phyloP scores from a whole-genome alignment of 2,329 filamentous ascomycete genomes.

The Magnaporthiopsis incrustans region DNA sequence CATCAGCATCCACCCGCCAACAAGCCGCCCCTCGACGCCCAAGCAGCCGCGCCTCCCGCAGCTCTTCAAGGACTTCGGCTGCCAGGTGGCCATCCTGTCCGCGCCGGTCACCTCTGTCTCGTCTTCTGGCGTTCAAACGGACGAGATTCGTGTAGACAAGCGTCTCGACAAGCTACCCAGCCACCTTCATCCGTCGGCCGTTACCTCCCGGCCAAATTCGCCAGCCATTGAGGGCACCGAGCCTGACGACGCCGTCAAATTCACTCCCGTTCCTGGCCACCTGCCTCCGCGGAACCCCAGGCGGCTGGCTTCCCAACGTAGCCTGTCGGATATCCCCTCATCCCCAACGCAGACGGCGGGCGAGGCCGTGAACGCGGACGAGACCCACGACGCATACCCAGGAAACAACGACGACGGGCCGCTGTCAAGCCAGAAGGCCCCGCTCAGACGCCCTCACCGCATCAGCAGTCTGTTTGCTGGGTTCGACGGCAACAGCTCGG shows the following conservation, averaged over 20 bases:
- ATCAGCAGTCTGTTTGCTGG: conserved; percentile 83
- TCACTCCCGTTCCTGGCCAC: conserved; percentile 44
- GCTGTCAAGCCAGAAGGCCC: conserved; percentile 49
- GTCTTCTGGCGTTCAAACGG: conserved; percentile 65
- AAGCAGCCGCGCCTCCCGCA: conserved; percentile 68
- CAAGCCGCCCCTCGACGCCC: conserved; percentile 73
- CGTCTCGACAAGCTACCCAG: conserved; percentile 66
- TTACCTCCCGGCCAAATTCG: conserved; percentile 53
- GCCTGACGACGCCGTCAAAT: conserved; percentile 27
- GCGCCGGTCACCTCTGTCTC: conserved; percentile 28
- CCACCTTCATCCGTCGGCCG: conserved; percentile 71
- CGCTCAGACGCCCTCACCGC: conserved; percentile 61
- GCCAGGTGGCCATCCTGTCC: conserved; percentile 60
- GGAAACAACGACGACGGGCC: conserved; percentile 77
- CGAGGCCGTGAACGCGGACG: conserved; percentile 17
- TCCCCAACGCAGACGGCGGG: conserved; percentile 33
- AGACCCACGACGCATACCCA: conserved; percentile 59
- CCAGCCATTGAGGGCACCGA: conserved; percentile 30
- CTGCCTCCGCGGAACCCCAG: conserved; percentile 53
- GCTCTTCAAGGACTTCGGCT: conserved; percentile 72
- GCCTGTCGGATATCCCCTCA: conserved; percentile 39
- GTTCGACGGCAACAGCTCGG: conserved; percentile 65
- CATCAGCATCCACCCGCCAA: conserved; percentile 86
- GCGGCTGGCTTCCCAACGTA: conserved; percentile 39
- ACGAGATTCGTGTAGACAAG: conserved; percentile 79